phyloP scores from a whole-genome alignment of 2,329 filamentous ascomycete genomes.

The Epichloe coenophiala region DNA sequence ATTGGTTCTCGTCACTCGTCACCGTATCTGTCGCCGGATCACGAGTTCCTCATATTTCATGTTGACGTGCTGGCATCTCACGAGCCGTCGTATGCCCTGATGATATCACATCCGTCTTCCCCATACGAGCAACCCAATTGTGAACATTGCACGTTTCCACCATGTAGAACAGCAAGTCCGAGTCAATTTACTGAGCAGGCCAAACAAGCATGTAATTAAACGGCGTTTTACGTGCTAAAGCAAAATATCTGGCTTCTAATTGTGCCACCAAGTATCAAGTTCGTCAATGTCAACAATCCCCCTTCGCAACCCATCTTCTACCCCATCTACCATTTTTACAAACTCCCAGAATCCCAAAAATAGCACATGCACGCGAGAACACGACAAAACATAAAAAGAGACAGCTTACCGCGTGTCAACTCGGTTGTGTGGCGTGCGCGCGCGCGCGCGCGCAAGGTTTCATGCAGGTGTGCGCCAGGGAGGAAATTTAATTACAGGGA shows the following conservation, averaged over 20 bases:
- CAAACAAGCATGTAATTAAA: not conserved
- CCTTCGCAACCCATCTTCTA: constrained; percentile 4
- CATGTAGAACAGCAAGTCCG: too few species aligned
- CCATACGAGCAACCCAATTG: too few species aligned
- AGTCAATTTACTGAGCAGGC: not conserved
- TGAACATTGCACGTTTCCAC: too few species aligned
- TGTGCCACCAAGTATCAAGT: constrained; percentile 3
- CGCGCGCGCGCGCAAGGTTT: not conserved
- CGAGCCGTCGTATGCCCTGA: too few species aligned
- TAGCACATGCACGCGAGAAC: constrained; percentile 11
- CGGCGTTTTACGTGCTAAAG: not conserved
- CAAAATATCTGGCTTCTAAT: constrained; percentile 2
- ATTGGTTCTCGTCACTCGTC: too few species aligned
- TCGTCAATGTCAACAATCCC: constrained; percentile 1
- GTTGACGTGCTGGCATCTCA: too few species aligned
- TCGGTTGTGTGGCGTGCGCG: constrained; percentile 3
- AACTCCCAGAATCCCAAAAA: constrained; percentile 20
- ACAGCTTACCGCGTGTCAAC: not conserved
- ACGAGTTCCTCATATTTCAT: too few species aligned
- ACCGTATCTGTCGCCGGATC: too few species aligned
- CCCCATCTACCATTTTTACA: constrained; percentile 19
- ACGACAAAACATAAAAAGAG: constrained; percentile 6
- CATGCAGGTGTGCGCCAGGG: constrained; percentile 21
- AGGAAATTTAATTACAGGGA: constrained; percentile 35
- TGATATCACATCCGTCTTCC: too few species aligned